These are phyloP conservation scores for Eimeria maxima DNA, from an alignment of 169 alveolate genomes.

Conservation along the genomic window DNA sequence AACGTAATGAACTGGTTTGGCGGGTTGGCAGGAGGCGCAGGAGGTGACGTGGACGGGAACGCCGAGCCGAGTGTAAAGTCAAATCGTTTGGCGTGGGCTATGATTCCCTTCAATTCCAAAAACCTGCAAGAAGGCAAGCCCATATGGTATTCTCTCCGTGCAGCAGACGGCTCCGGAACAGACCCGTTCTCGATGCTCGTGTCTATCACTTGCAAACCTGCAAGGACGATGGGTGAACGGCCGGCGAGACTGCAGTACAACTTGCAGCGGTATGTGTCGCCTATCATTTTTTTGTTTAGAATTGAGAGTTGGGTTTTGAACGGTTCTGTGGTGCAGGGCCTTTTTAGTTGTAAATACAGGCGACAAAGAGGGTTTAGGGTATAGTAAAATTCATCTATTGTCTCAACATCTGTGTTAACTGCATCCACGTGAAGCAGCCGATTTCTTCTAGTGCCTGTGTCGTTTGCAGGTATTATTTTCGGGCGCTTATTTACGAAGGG, in stretches of 20 bases:
- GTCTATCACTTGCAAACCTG: conserved; percentile 82
- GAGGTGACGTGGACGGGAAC: conserved; percentile 69
- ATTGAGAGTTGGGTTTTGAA: background rate
- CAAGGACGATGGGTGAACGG: conserved; percentile 85
- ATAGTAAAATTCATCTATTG: too few species aligned
- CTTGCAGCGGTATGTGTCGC: conserved; percentile 78
- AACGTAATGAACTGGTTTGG: conserved; percentile 82
- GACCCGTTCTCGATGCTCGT: conserved; percentile 85
- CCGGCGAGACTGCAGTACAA: conserved; percentile 91
- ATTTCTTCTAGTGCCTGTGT: background rate
- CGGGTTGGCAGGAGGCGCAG: conserved; percentile 63
- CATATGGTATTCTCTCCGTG: conserved; percentile 89
- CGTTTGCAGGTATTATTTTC: conserved; percentile 86
- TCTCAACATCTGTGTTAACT: background rate
- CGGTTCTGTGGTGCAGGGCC: background rate
- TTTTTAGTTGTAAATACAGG: too few species aligned
- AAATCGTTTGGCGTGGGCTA: conserved; percentile 89
- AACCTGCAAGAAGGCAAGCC: conserved; percentile 90
- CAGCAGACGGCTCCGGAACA: conserved; percentile 79
- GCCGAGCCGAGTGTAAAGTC: conserved; percentile 47
- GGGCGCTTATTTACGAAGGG: conserved; percentile 94
- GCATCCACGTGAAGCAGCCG: background rate
- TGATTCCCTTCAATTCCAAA: conserved; percentile 89
- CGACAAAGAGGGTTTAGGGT: background rate
- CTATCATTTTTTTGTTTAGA: too few species aligned